A percentile compares a stretch with the other conserved stretches of the same genome.
Evolutionary conservation across 148 eudicot genomes (phyloP).

Genomic region (Fallopia convolvulus): DNA sequence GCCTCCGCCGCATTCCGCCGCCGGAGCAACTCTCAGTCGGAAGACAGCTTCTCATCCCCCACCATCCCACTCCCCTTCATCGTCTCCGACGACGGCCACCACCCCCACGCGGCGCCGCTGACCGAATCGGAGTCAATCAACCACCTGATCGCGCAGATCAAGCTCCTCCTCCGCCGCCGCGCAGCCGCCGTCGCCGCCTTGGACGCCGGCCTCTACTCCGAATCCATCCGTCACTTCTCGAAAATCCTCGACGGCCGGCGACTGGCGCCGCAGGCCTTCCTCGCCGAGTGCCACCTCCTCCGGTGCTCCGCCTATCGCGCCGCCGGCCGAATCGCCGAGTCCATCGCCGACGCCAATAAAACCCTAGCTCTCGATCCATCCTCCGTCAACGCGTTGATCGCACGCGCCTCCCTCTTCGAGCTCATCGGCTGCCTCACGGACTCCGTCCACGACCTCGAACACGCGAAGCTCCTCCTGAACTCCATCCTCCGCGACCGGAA

Average conservation of each 20-base stretch:
- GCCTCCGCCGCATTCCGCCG: constrained; percentile 89
- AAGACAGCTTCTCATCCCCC: constrained; percentile 64
- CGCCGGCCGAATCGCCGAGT: constrained; percentile 61
- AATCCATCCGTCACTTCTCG: constrained; percentile 84
- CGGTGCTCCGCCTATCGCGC: constrained; percentile 66
- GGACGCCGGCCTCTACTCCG: constrained; percentile 73
- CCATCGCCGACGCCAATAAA: constrained; percentile 73
- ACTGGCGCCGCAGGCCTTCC: constrained; percentile 59
- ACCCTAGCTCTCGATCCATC: constrained; percentile 66
- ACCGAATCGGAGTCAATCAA: constrained; percentile 55
- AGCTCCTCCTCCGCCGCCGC: constrained; percentile 80
- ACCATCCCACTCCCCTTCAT: constrained; percentile 20
- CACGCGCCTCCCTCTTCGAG: constrained; percentile 66
- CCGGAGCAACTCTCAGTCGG: constrained; percentile 71
- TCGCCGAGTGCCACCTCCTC: constrained; percentile 78
- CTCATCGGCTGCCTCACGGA: constrained; percentile 70
- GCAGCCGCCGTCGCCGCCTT: constrained; percentile 79
- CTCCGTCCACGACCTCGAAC: constrained; percentile 86
- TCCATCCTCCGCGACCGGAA: constrained; percentile 68
- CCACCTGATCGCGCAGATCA: constrained; percentile 70
- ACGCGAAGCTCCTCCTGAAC: constrained; percentile 68
- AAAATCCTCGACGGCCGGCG: constrained; percentile 84
- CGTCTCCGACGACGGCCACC: constrained; percentile 15
- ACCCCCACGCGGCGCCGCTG: constrained; percentile 25
- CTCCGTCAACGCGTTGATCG: constrained; percentile 49